Base-by-base conservation (phyloP, 202 grass and related monocot genomes). In the Brachypodium distachyon region DNA sequence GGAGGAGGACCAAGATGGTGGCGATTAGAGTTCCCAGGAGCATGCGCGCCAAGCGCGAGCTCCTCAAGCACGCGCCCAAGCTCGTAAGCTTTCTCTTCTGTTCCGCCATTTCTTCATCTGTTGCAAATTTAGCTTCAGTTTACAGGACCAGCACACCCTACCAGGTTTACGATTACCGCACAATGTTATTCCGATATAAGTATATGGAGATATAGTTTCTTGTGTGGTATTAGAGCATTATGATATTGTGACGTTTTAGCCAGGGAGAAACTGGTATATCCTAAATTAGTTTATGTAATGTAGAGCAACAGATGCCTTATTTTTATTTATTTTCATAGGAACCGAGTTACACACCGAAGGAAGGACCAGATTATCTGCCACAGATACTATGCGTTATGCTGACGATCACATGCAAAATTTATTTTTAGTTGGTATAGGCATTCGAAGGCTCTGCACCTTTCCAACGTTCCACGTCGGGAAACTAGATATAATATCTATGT, bases 51-150 rank as follows among this genome's bases (percentile, higher is more conserved):
- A 91, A 81, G 88, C 58, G 94, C 25, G 90, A 57, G 71, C 14
- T 97, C 33, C 88, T 89, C 16, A 89, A 93, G 81, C 90, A 87
- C 39, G 90, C 90, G 49, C 91, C 91, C 61, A 94, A 92, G 90
- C 83, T 94, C 6, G 86, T 97, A 90, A 86, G 85, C 14, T 40
- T n/a, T 41, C n/a, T 49, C 61, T n/a, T 58, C 27, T 22, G 62
- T 73, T n/a, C 69, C 69, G 2, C 7, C 11, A 31, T 14, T 53
- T 22, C 47, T 25, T 1, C 47, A 68, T 16, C 14, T 68, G 40
- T 29, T 47, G 14, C 64, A 3, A 68, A 31, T 10, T 3, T 31
- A 28, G 40, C 64, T 68, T 29, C 41, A 11, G 64, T 11, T 36
- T 12, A 37, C 59, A 14, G 16, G 16, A 1, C 28, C 28, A 33